phyloP scores from a whole-genome alignment of 495 filamentous ascomycete species.

The Aspergillus homomorphus region DNA sequence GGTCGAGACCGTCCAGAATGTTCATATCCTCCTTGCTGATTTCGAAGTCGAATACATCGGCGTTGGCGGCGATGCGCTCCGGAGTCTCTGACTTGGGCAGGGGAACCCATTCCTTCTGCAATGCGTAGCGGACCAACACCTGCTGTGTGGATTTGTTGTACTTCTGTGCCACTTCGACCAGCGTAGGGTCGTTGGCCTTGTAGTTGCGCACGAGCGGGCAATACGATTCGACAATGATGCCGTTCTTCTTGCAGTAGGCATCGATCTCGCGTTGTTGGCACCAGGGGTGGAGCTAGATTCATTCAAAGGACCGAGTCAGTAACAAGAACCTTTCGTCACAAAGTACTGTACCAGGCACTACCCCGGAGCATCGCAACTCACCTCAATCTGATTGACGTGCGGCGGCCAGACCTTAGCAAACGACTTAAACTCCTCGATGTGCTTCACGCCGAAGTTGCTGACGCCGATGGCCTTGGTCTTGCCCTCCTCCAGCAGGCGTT shows the following conservation, averaged over 20 bases:
- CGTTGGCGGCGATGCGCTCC: conserved; percentile 62
- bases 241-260: conserved; percentile 57
- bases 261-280: conserved; percentile 60
- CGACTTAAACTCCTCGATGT: conserved; percentile 60
- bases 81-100: conserved; percentile 69
- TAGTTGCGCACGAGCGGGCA: conserved; percentile 61
- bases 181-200: conserved; percentile 54
- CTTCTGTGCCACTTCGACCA: conserved; percentile 51
- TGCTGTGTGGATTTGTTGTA: conserved; percentile 51
- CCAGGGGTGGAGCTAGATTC: conserved; percentile 60
- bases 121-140: conserved; percentile 51
- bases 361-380: conserved; percentile 23
- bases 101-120: conserved; percentile 70
- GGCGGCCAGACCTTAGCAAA: conserved; percentile 64
- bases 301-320: not conserved
- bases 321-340: not conserved
- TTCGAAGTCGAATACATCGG: conserved; percentile 62
- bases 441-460: conserved; percentile 62
- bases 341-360: not conserved
- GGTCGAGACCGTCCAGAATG: conserved; percentile 62
- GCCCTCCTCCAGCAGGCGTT: conserved; percentile 56
- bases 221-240: conserved; percentile 66
- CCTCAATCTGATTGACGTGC: conserved; percentile 69
- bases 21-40: conserved; percentile 62
- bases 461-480: conserved; percentile 63